Evolutionary conservation across 2,329 filamentous ascomycete species (phyloP), one percentile per base, ranked within the genome.

Genomic region (Talaromyces atroroseus): DNA sequence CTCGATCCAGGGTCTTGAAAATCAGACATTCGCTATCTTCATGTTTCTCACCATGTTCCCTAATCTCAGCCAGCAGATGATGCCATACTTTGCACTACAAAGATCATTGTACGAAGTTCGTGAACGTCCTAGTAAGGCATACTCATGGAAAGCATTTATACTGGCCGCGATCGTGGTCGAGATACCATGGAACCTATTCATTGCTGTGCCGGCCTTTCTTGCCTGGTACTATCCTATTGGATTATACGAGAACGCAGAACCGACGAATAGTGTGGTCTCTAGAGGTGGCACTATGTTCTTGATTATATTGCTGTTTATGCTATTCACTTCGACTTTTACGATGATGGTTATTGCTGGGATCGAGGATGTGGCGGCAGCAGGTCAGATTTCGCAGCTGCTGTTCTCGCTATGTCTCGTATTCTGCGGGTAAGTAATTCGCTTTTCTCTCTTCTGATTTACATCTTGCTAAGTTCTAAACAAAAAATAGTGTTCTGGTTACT

Each of bases 11-110:
- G 90, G 90, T 60, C 78, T 95, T 5, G 89, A 92, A 73, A 95
- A 95, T 74, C 90, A 95, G 69, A 90, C 94, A 83, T 95, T 95
- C 68, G 82, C 85, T 70, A 87, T 96, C 64, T 95, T 95, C 82
- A 89, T 94, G 81, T 75, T 94, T 56, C 77, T 88, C 56, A 92
- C 87, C 47, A 83, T 95, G 68, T 95, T 95, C 68, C 87, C 88
- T 56, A 76, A 76, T 61, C 62, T 77, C 38, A 70, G 75, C 3
- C 74, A 77, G 57, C 74, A 82, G 63, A 82, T 84, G 60, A 82
- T 83, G 73, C 82, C 82, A 1, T 73, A 80, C 44, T 85, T 84
- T 64, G 74, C 81, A 47, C 81, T 78, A 1, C 81, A 84, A 65
- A 76, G 82, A 49, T 76, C 79, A 1, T 71, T 85, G 5, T 84